Base-by-base conservation (phyloP, 164 flowering plant species). In the Vitis rupestris region DNA sequence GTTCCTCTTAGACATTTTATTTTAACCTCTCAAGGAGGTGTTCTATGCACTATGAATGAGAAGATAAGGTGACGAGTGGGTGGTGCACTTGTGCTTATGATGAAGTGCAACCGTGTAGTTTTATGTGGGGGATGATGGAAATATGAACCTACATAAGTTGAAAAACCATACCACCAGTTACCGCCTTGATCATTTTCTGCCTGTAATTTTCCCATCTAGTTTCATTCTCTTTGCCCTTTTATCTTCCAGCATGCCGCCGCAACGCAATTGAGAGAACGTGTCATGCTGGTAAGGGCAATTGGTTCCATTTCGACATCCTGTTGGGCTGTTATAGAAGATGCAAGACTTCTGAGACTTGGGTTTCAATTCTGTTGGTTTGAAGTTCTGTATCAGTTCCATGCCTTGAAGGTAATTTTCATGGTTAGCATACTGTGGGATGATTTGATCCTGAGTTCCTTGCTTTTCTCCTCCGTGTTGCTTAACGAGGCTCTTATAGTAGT, bases 381-480 rank as follows among this genome's bases (percentile, higher is more conserved):
- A 2, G 27, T 65, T 67, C 6, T 66, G 71, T 23, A 14, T 50
- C 71, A 23, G 8, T 58, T 72, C 47, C 44, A 54, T n/a, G 56
- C 71, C 72, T 51, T 72, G 50, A 10, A 23, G n/a, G 17, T 15
- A 11, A 66, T 65, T 48, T 50, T 56, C 31, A 55, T 30, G 47
- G 48, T 14, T 65, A 1, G 72, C 58, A 61, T 44, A 11, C 17
- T 48, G 52, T 49, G 15, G 51, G 51, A n/a, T 2, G 30, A 27
- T 54, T 0, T 27, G 50, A 3, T 51, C 69, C 29, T 13, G 2
- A 49, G 10, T 17, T 17, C 78, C 77, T 19, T 54, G 68, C 44
- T 47, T 66, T 50, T 73, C 81, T 53, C 59, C 74, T 17, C 86
- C 88, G 72, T 85, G 86, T 74, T 79, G 77, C 70, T 72, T 73